These are phyloP conservation scores for Haemoproteus tartakovskyi DNA, from an alignment of 169 alveolate species.

Conservation along the genomic window DNA sequence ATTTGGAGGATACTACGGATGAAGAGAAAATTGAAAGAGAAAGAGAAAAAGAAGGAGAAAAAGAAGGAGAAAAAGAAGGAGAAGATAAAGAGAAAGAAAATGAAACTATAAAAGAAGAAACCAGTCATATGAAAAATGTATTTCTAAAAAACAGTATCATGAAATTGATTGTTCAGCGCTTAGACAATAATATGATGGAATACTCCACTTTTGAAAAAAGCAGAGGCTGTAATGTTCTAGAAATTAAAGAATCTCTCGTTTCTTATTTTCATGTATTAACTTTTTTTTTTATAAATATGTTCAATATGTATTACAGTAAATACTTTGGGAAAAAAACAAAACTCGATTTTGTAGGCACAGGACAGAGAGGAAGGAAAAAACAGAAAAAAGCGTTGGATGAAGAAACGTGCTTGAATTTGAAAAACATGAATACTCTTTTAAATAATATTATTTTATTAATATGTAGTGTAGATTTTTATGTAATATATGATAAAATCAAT, in stretches of 20 bases:
- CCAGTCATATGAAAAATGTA: no score
- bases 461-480: conserved; percentile 18
- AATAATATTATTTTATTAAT: conserved; percentile 49
- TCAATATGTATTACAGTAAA: conserved; percentile 28
- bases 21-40: no score
- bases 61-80: no score
- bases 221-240: conserved; percentile 20
- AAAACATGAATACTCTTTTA: conserved; percentile 41
- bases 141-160: conserved; percentile 48
- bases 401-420: conserved; percentile 20
- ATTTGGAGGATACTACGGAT: no score
- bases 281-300: conserved; percentile 39
- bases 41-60: no score
- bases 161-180: conserved; percentile 31
- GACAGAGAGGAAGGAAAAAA: conserved; percentile 59
- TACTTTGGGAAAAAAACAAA: conserved; percentile 32
- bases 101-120: no score
- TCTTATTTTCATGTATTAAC: conserved; percentile 57
- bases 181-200: conserved; percentile 40
- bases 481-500: conserved; percentile 17
- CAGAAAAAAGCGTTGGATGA: conserved; percentile 43
- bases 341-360: conserved; percentile 15
- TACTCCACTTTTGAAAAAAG: conserved; percentile 37
- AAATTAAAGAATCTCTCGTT: conserved; percentile 28
- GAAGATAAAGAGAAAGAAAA: no score